phyloP scores from a whole-genome alignment of 1,139 yeast genomes.

The Yamadazyma taylorii region DNA sequence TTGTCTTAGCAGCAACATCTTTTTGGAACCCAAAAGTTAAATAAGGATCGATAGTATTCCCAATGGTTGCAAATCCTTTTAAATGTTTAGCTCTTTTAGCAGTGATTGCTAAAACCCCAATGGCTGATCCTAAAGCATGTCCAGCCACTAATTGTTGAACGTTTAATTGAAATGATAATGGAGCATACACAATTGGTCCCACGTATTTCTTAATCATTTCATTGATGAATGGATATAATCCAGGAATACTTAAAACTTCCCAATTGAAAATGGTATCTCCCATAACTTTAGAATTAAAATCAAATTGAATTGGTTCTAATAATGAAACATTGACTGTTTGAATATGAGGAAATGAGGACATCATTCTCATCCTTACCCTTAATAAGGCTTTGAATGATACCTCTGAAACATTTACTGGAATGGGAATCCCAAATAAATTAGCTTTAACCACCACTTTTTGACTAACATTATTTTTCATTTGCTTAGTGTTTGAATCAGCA shows the following conservation, averaged over 20 bases:
- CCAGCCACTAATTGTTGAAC: conserved; percentile 90
- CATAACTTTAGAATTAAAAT: conserved; percentile 67
- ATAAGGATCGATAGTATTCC: conserved; percentile 88
- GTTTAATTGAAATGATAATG: conserved; percentile 89
- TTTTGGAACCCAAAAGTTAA: conserved; percentile 65
- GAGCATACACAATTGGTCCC: conserved; percentile 85
- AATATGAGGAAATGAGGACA: conserved; percentile 86
- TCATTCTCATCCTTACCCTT: conserved; percentile 84
- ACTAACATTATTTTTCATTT: conserved; percentile 77
- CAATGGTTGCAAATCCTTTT: conserved; percentile 65
- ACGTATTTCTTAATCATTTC: conserved; percentile 82
- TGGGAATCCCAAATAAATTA: conserved; percentile 61
- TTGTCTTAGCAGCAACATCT: conserved; percentile 64
- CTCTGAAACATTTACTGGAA: conserved; percentile 64
- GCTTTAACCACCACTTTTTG: conserved; percentile 74
- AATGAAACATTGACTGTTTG: conserved; percentile 86
- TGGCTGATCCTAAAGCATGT: conserved; percentile 72
- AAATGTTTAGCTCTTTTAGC: conserved; percentile 67
- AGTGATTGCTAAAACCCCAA: conserved; percentile 78
- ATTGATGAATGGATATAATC: conserved; percentile 74
- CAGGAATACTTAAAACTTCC: conserved; percentile 86
- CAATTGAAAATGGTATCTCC: conserved; percentile 84
- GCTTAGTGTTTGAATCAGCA: conserved; percentile 81
- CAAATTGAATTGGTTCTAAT: conserved; percentile 83
- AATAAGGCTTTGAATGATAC: conserved; percentile 65